phyloP scores from a whole-genome alignment of 192 early-diverging fungal genomes.

The Mortierella hygrophila region DNA sequence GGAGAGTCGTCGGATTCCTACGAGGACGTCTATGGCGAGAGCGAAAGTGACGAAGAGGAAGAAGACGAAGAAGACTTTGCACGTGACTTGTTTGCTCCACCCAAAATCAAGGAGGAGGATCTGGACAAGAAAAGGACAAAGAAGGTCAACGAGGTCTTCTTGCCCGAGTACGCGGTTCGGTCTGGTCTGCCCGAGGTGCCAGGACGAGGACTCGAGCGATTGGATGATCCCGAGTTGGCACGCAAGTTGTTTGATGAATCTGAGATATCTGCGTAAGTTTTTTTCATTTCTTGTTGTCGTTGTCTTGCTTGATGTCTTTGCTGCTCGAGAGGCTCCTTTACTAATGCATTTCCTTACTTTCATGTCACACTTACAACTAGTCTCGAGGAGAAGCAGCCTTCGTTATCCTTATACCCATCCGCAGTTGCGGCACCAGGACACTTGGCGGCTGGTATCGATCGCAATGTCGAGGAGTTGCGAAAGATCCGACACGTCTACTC shows the following conservation, averaged over 20 bases:
- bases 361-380: conserved; percentile 5
- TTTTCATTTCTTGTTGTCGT: background rate
- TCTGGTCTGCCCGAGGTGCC: conserved; percentile 60
- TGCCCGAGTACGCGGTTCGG: conserved; percentile 65
- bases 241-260: conserved; percentile 50
- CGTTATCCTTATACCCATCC: conserved; percentile 60
- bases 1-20: conserved; percentile 28
- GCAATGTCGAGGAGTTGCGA: conserved; percentile 56
- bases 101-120: conserved; percentile 33
- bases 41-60: conserved; percentile 44
- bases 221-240: conserved; percentile 31
- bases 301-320: background rate
- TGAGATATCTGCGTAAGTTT: conserved; percentile 37
- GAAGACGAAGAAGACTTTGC: conserved; percentile 57
- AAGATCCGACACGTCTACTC: conserved; percentile 60
- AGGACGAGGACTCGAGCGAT: conserved; percentile 8
- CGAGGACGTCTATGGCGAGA: conserved; percentile 54
- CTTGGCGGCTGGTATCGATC: conserved; percentile 58
- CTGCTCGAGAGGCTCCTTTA: background rate
- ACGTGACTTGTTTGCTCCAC: conserved; percentile 50
- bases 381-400: conserved; percentile 36
- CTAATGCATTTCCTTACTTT: background rate
- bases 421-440: conserved; percentile 47
- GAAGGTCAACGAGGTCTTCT: conserved; percentile 47
- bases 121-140: conserved; percentile 48